These are phyloP conservation scores for Hansfordia pulvinata DNA, from an alignment of 2,329 filamentous ascomycete genomes.

Conservation along the genomic window DNA sequence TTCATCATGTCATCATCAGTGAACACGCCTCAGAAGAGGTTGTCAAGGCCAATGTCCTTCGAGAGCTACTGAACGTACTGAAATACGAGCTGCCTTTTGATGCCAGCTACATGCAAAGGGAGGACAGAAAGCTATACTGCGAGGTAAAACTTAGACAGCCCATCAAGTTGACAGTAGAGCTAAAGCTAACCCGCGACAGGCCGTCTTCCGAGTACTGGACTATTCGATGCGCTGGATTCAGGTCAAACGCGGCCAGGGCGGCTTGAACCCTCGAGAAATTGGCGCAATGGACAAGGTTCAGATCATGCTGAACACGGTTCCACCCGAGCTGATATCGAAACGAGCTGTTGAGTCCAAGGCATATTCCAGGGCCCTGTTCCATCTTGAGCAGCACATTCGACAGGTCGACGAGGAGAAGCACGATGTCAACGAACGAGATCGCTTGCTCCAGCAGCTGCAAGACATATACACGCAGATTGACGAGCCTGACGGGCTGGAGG, in stretches of 20 bases:
- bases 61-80: slow-evolving; percentile 66
- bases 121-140: slow-evolving; percentile 73
- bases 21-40: slow-evolving; percentile 47
- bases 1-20: slow-evolving; percentile 70
- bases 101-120: slow-evolving; percentile 46
- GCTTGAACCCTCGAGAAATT: slow-evolving; percentile 25
- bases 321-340: slow-evolving; percentile 60
- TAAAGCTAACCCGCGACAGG: slow-evolving; percentile 33
- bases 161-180: no score
- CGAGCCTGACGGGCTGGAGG: slow-evolving; percentile 91
- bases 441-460: slow-evolving; percentile 66
- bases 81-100: slow-evolving; percentile 37
- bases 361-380: slow-evolving; percentile 81
- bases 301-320: slow-evolving; percentile 46
- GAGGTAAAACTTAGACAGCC: slow-evolving; percentile 44
- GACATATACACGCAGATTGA: slow-evolving; percentile 96
- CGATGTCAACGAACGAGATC: slow-evolving; percentile 39
- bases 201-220: slow-evolving; percentile 80
- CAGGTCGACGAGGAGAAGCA: slow-evolving; percentile 29
- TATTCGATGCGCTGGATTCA: slow-evolving; percentile 88
- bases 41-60: slow-evolving; percentile 48
- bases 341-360: slow-evolving; percentile 90
- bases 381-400: slow-evolving; percentile 81
- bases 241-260: slow-evolving; percentile 41
- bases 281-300: slow-evolving; percentile 34